phyloP scores from a whole-genome alignment of 192 early-diverging fungal species.

The Dispira simplex region DNA sequence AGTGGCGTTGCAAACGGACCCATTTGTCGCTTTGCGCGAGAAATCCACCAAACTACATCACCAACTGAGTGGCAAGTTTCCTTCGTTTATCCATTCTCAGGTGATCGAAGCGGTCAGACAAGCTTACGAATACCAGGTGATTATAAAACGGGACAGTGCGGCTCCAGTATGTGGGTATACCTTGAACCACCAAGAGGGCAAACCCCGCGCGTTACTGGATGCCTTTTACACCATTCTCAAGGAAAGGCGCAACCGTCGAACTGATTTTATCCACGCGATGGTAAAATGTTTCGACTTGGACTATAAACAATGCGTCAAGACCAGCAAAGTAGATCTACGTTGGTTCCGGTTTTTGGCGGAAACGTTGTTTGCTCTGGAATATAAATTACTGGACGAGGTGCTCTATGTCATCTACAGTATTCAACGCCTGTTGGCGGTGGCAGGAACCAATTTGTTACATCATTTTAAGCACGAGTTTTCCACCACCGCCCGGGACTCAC shows the following conservation, averaged over 20 bases:
- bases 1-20: conserved; percentile 67
- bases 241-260: conserved; percentile 45
- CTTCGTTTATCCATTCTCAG: conserved; percentile 73
- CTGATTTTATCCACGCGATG: conserved; percentile 52
- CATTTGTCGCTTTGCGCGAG: conserved; percentile 40
- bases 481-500: conserved; percentile 6
- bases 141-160: conserved; percentile 17
- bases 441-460: conserved; percentile 42
- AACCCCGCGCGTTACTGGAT: conserved; percentile 38
- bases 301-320: conserved; percentile 13
- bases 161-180: conserved; percentile 26
- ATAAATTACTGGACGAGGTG: conserved; percentile 68
- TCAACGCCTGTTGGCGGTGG: conserved; percentile 53
- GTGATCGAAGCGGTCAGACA: conserved; percentile 59
- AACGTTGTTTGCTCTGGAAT: conserved; percentile 64
- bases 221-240: conserved; percentile 53
- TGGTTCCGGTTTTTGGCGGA: conserved; percentile 70
- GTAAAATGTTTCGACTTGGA: conserved; percentile 58
- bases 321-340: conserved; percentile 28
- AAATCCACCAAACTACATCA: conserved; percentile 59
- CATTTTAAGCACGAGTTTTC: conserved; percentile 22
- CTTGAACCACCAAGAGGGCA: conserved; percentile 9
- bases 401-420: conserved; percentile 55
- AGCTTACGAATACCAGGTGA: conserved; percentile 55
- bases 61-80: conserved; percentile 68